These are phyloP conservation scores for Plantago elongata DNA, from an alignment of 257 asterid genomes.

Conservation along the genomic window DNA sequence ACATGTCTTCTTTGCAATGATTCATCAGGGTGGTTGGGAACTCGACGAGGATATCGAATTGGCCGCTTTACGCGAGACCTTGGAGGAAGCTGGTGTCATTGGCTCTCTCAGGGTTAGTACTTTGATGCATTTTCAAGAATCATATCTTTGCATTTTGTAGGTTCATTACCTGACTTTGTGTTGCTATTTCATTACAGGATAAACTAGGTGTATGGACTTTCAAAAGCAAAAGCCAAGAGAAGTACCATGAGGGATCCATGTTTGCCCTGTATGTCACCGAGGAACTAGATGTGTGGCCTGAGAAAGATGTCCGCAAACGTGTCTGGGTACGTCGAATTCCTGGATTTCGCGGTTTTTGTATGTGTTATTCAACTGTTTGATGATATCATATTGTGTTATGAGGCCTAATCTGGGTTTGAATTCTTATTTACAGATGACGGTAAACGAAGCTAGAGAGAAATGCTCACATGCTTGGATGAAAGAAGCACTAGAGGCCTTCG, in stretches of 20 bases:
- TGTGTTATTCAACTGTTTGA: neutral
- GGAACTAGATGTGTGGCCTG: slow-evolving; percentile 88
- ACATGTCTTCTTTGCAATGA: slow-evolving; percentile 25
- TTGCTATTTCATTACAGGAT: slow-evolving; percentile 38
- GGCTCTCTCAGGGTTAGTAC: slow-evolving; percentile 63
- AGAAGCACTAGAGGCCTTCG: slow-evolving; percentile 69
- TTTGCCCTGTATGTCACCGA: slow-evolving; percentile 68
- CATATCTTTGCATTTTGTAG: neutral
- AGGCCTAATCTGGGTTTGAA: slow-evolving; percentile 21
- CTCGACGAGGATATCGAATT: slow-evolving; percentile 73
- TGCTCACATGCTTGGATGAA: slow-evolving; percentile 85
- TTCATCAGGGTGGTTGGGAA: slow-evolving; percentile 88
- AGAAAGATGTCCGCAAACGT: slow-evolving; percentile 70
- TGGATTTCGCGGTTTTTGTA: neutral
- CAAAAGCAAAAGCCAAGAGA: slow-evolving; percentile 92
- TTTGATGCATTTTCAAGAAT: neutral
- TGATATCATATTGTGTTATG: slow-evolving; percentile 2
- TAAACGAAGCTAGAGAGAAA: slow-evolving; percentile 62
- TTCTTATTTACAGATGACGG: slow-evolving; percentile 48
- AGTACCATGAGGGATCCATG: slow-evolving; percentile 79
- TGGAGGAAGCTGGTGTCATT: slow-evolving; percentile 86
- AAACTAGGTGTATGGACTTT: slow-evolving; percentile 78
- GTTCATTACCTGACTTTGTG: slow-evolving; percentile 5
- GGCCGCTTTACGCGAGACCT: slow-evolving; percentile 80
- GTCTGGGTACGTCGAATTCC: slow-evolving; percentile 57